These are phyloP conservation scores for Ceratocystis destructans DNA, from an alignment of 2,329 filamentous ascomycete species.

Conservation along the genomic window DNA sequence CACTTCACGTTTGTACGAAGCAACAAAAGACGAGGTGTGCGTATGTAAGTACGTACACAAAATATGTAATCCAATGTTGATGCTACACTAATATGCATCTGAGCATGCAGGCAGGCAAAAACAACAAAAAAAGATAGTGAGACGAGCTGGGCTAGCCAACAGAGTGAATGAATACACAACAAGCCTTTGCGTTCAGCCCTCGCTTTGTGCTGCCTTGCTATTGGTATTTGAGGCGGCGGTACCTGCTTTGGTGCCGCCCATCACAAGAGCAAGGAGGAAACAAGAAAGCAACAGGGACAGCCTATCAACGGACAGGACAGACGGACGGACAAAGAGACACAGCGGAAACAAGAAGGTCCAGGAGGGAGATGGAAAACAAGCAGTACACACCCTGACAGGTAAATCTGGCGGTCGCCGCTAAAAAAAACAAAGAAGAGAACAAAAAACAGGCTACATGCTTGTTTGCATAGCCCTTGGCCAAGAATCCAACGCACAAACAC, in stretches of 20 bases:
- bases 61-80: neutral
- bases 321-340: neutral
- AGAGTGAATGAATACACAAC: neutral
- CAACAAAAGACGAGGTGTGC: neutral
- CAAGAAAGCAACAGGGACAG: neutral
- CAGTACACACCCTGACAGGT: neutral
- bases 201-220: neutral
- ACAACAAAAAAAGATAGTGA: neutral
- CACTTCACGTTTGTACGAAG: neutral
- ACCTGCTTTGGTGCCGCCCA: neutral
- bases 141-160: neutral
- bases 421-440: neutral
- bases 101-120: neutral
- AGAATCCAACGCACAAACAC: neutral
- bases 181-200: neutral
- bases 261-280: neutral
- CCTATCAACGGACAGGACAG: neutral
- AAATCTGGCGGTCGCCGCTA: neutral
- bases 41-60: neutral
- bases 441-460: constrained; percentile 1
- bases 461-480: neutral
- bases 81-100: neutral
- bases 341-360: neutral
- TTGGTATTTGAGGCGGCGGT: neutral
- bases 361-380: neutral